phyloP scores from a whole-genome alignment of 1,284 basidiomycete genomes.

The Marasmius tenuissimus region DNA sequence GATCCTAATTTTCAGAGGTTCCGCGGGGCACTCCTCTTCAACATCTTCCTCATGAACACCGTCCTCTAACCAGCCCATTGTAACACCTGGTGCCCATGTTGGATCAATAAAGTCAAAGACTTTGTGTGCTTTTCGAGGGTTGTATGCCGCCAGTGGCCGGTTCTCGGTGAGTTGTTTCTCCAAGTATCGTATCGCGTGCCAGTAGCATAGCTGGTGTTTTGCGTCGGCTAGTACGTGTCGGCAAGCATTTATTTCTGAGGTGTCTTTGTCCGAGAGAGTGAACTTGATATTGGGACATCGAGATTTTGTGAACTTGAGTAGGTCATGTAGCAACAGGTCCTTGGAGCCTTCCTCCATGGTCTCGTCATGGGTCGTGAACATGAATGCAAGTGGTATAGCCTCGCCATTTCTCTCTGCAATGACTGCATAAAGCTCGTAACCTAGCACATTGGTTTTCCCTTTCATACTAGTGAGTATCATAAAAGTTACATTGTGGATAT shows the following conservation, averaged over 20 bases:
- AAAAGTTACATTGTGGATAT: background rate
- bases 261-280: constrained; percentile 13
- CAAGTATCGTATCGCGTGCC: constrained; percentile 7
- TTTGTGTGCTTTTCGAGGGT: constrained; percentile 9
- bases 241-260: constrained; percentile 13
- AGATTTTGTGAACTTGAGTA: background rate
- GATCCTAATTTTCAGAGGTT: constrained; percentile 1
- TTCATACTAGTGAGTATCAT: background rate
- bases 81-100: constrained; percentile 16
- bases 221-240: constrained; percentile 1
- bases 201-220: constrained; percentile 16
- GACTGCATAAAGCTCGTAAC: constrained; percentile 13
- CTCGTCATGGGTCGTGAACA: constrained; percentile 5
- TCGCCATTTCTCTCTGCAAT: constrained; percentile 14
- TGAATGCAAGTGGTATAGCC: constrained; percentile 11
- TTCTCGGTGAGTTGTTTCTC: constrained; percentile 6
- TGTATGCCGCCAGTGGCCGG: constrained; percentile 6
- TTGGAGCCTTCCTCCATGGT: constrained; percentile 4
- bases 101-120: constrained; percentile 15
- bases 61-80: constrained; percentile 3
- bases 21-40: background rate
- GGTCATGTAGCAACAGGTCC: constrained; percentile 9
- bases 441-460: constrained; percentile 10
- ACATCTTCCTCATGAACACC: constrained; percentile 1
- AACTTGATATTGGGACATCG: constrained; percentile 11